phyloP scores from a whole-genome alignment of 148 eudicot species.

The Rhododendron mucronatum region DNA sequence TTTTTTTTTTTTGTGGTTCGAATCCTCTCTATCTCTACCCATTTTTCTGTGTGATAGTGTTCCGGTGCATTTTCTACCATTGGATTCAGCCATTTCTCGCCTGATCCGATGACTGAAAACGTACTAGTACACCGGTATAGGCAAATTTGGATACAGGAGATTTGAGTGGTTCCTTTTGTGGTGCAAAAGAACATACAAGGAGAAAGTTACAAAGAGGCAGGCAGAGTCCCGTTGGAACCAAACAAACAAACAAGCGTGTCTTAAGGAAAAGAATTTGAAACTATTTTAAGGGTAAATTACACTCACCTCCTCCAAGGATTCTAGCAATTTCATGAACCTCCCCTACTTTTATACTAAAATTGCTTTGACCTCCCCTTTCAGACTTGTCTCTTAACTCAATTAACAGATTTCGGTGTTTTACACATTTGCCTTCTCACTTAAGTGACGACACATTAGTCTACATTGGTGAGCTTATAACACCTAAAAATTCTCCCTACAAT shows the following conservation, averaged over 20 bases:
- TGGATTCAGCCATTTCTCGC: not conserved
- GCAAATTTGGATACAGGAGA: not conserved
- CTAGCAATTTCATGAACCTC: no score
- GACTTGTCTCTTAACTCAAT: not conserved
- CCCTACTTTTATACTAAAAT: not conserved
- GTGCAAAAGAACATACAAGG: not conserved
- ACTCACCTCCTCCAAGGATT: not conserved
- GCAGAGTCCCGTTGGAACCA: not conserved
- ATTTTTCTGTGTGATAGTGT: not conserved
- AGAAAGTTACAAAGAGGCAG: not conserved
- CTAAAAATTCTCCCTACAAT: not conserved
- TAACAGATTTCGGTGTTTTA: not conserved
- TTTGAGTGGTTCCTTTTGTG: not conserved
- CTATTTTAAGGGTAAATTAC: not conserved
- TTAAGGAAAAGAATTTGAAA: not conserved
- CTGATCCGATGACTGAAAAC: not conserved
- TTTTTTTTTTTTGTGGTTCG: not conserved
- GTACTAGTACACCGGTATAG: not conserved
- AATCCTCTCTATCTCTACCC: not conserved
- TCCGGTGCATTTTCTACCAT: not conserved
- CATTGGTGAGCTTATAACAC: not conserved
- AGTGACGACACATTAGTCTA: not conserved
- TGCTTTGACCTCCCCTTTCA: not conserved
- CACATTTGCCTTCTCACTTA: not conserved
- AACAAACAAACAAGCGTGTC: not conserved